Evolutionary conservation across 192 early-diverging fungal species (phyloP), one percentile per base, ranked within the genome.

Genomic region (Coemansia sp.): DNA sequence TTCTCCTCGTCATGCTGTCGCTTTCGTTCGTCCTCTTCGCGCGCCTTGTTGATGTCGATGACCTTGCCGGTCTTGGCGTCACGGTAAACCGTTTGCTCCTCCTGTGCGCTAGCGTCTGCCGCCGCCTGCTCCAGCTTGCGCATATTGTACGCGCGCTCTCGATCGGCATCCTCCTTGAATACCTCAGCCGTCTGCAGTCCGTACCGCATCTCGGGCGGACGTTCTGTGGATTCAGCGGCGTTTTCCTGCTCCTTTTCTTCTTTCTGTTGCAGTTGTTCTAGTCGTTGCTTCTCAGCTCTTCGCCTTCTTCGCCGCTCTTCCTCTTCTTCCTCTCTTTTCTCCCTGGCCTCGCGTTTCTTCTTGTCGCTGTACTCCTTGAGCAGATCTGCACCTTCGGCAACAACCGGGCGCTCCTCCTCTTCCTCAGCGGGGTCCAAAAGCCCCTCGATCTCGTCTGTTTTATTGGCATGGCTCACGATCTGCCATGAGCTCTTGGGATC

Each of bases 51-150:
- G 4, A 85, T 63, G 53, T 92, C 83, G 52, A 81, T 73, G 40
- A 69, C 73, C 34, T 79, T 70, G 15, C 90, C 90, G 1, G 69
- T 73, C 63, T 85, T 85, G 67, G 88, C 50, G 40, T 75, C 87
- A 53, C 90, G 85, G 65, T 90, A 85, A 22, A 92, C 79, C 7
- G 88, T 90, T n/a, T 67, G 52, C 10, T 82, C 85, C 15, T 70
- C 62, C 4, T 70, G 63, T 29, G 82, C 80, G 20, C 56, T 61
- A 15, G 35, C 35, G 14, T 62, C 62, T 17, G 54, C 66, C 9
- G 63, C 23, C 2, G 67, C 25, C 20, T 73, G 69, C 20, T 55
- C 62, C 42, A 74, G 52, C n/a, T 62, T 62, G 35, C 74, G 70
- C 45, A 73, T 45, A 48, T 83, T 61, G 3, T 68, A 66, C 9